Conservation (phyloP, 768 basidiomycete species). For the Podaxis sp. region DNA sequence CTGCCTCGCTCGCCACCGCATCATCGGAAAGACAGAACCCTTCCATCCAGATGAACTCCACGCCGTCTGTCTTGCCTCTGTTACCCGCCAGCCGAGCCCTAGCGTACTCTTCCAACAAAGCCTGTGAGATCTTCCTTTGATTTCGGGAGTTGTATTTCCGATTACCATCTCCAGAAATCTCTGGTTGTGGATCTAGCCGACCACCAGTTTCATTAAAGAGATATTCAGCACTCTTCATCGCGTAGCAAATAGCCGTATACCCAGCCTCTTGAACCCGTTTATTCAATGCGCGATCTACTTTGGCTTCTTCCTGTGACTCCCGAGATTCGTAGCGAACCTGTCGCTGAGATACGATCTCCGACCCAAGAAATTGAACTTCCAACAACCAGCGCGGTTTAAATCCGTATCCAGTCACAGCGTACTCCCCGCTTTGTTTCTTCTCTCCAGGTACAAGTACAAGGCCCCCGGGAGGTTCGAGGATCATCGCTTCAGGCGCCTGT, state of each 20-base stretch:
- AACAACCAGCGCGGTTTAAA: neutral
- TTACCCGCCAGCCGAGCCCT: neutral
- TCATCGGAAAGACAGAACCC: constrained; percentile 4
- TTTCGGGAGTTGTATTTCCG: neutral
- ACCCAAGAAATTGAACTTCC: constrained; percentile 3
- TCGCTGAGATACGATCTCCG: neutral
- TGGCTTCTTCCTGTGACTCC: neutral
- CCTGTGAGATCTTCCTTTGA: neutral
- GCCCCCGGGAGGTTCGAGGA: neutral
- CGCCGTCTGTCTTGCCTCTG: neutral
- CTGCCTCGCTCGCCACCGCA: neutral
- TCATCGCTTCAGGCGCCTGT: neutral
- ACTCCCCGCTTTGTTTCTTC: neutral
- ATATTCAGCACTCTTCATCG: neutral
- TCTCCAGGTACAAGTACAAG: neutral
- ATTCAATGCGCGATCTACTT: neutral
- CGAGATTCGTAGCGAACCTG: constrained; percentile 4
- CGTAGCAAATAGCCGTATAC: constrained; percentile 6
- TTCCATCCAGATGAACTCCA: constrained; percentile 7
- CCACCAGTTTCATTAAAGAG: neutral
- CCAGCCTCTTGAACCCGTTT: neutral
- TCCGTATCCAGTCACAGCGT: neutral
- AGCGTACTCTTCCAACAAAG: constrained; percentile 7
- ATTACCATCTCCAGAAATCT: neutral
- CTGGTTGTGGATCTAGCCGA: neutral